A percentile compares a stretch with the other conserved stretches of the same genome.
These are phyloP conservation scores for Cercophora samala DNA, from an alignment of 495 filamentous ascomycete genomes.

Conservation along the genomic window DNA sequence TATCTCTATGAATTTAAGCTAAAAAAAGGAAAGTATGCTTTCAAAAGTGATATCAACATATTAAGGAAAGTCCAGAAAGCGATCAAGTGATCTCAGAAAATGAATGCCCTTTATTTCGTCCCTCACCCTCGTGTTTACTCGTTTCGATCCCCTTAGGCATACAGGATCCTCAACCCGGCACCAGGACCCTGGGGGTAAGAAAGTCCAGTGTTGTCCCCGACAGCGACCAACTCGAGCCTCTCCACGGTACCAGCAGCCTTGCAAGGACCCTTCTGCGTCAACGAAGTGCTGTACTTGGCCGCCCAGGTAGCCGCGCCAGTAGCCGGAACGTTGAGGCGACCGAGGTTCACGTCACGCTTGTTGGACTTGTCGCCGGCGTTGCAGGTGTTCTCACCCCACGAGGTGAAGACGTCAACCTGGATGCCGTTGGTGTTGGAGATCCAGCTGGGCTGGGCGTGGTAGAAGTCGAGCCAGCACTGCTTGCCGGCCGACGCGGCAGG, in stretches of 20 bases:
- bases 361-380: slow-evolving; percentile 10
- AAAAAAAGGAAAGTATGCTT: not conserved
- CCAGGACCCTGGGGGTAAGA: slow-evolving; percentile 15
- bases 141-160: slow-evolving; percentile 1
- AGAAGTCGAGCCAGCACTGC: slow-evolving; percentile 22
- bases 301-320: slow-evolving; percentile 15
- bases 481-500: slow-evolving; percentile 9
- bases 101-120: not conserved
- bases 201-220: slow-evolving; percentile 13
- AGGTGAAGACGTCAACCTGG: slow-evolving; percentile 20
- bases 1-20: not conserved
- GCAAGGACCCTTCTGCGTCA: slow-evolving; percentile 17
- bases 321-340: slow-evolving; percentile 11
- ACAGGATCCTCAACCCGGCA: slow-evolving; percentile 17
- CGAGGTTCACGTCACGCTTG: slow-evolving; percentile 17
- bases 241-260: slow-evolving; percentile 12
- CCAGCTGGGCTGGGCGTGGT: not conserved
- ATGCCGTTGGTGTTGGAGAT: slow-evolving; percentile 2
- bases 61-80: not conserved
- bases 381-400: slow-evolving; percentile 12
- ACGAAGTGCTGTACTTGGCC: slow-evolving; percentile 9
- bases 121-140: too few relatives aligned
- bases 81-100: not conserved
- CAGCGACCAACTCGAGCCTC: slow-evolving; percentile 22
- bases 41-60: not conserved